Evolutionary conservation across 305 asterid genomes (phyloP).

Genomic region (Fraxinus sp.): DNA sequence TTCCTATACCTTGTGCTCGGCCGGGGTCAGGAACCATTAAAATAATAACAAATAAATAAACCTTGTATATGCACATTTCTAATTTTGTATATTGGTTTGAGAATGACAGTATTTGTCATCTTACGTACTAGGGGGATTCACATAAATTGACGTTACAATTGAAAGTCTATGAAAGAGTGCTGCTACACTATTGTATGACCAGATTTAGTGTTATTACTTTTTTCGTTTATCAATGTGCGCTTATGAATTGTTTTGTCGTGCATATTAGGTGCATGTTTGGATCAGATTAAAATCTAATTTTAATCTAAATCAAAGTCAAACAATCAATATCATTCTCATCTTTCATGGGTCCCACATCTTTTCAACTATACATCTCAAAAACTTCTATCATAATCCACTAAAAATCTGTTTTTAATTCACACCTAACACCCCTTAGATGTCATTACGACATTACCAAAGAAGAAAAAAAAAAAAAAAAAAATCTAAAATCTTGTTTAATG

Average conservation of each 20-base stretch:
- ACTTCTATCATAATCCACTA: too few species aligned
- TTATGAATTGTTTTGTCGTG: neutral
- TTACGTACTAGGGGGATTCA: neutral
- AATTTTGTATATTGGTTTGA: neutral
- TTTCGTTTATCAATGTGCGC: neutral
- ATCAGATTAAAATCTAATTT: too few species aligned
- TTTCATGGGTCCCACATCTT: too few species aligned
- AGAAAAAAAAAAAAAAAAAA: neutral
- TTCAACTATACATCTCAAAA: too few species aligned
- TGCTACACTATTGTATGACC: neutral
- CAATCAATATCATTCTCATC: too few species aligned
- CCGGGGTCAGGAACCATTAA: neutral
- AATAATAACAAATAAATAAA: neutral
- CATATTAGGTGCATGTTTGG: neutral
- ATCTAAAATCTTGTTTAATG: neutral
- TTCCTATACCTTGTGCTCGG: neutral
- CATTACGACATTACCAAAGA: neutral
- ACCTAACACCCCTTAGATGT: too few species aligned
- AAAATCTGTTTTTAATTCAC: too few species aligned
- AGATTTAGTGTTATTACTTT: neutral
- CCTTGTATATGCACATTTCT: neutral
- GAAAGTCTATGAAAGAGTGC: neutral
- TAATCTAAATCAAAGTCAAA: too few species aligned
- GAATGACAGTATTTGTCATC: neutral
- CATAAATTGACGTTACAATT: neutral